Evolutionary conservation across 169 alveolate genomes (phyloP), one percentile per base, ranked within the genome.

Genomic region (Eimeria nieschulzi): DNA sequence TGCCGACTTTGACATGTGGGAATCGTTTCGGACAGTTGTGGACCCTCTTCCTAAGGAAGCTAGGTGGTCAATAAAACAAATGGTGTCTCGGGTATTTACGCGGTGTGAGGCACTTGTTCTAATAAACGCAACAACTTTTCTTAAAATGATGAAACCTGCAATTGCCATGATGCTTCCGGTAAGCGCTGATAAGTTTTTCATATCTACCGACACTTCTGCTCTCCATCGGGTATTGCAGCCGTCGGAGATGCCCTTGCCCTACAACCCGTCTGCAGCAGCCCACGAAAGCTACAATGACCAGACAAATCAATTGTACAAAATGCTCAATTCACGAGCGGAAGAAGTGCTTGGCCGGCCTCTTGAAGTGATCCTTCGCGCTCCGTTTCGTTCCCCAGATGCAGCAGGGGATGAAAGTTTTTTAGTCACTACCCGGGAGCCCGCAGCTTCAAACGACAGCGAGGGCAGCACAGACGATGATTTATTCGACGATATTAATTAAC

Each of bases 101-200:
- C 55, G 56, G 55, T 80, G 87, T 64, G 73, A 55, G 87, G 87
- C 87, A 33, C 70, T 59, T 39, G 87, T 80, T 26, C 59, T 80
- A 10, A 73, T 80, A 73, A 80, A 80, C 19, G 87, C 87, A n/a
- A 51, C 85, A 10, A 0, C 21, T 5, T 46, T 80, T 1, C 59
- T 59, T 17, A 80, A 56, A 54, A 61, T 59, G 54, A 25, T 59
- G 19, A 80, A 25, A 15, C 72, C 73, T 7, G 87, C 59, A 7
- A 26, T 55, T 23, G 55, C 72, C 19, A 54, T 80, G 15, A 80
- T 80, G 75, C 75, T 80, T 21, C 87, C 87, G 10, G 73, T 80
- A 26, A 59, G 73, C 75, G n/a, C 13, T 15, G 87, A 80, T 7
- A 80, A 80, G 39, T 17, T 80, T 2, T 56, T 80, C n/a, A 64